These are phyloP conservation scores for Setaria italica DNA, from an alignment of 202 grass and related monocot species.

Conservation along the genomic window DNA sequence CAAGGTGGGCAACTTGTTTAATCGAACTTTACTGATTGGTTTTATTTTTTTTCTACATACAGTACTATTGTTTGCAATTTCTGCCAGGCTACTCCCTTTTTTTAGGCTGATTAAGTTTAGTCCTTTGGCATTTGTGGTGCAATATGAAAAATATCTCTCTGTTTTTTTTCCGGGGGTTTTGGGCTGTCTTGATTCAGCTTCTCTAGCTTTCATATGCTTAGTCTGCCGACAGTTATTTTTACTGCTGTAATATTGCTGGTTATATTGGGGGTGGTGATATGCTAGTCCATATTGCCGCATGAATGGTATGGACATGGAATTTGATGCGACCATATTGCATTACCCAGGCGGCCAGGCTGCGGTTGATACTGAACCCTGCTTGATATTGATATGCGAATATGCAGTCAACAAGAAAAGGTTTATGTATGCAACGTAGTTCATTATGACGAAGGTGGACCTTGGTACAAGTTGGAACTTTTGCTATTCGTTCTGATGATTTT, in stretches of 20 bases:
- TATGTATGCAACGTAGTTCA: not conserved
- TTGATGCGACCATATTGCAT: not conserved
- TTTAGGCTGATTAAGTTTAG: not conserved
- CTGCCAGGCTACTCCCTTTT: not conserved
- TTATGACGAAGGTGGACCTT: not conserved
- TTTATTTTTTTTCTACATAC: not conserved
- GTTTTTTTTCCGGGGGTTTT: not conserved
- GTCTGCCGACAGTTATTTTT: not conserved
- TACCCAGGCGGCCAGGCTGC: not conserved
- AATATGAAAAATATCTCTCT: not conserved
- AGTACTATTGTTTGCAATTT: not conserved
- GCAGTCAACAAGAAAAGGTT: not conserved
- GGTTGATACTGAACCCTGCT: not conserved
- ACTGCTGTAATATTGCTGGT: not conserved
- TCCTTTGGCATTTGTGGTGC: not conserved
- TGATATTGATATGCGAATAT: not conserved
- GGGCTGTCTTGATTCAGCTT: conserved; percentile 16
- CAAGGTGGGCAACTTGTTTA: conserved; percentile 58
- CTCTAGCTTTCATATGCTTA: not conserved
- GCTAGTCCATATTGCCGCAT: not conserved
- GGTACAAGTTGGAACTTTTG: not conserved
- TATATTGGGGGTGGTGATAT: not conserved
- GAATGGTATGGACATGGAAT: not conserved
- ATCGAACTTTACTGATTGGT: not conserved
- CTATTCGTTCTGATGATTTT: not conserved